Conservation (phyloP, 495 filamentous ascomycete species). For the Penicillium flavigenum region DNA sequence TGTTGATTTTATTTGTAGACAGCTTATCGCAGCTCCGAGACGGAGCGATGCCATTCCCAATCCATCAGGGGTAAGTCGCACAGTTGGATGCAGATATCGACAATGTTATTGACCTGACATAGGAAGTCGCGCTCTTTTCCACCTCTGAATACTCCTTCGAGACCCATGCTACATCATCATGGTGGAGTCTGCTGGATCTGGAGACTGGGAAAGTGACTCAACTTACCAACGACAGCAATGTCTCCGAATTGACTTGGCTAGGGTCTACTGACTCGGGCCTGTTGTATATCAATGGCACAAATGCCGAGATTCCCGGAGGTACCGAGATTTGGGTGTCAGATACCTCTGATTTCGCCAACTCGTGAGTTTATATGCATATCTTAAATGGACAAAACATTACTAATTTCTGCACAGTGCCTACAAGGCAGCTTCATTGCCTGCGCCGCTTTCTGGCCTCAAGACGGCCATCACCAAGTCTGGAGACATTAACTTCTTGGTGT, state of each 20-base stretch:
- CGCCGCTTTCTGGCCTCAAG: constrained; percentile 66
- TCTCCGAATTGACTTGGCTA: constrained; percentile 47
- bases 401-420: constrained; percentile 36
- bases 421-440: constrained; percentile 57
- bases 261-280: constrained; percentile 41
- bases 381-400: not conserved
- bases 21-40: constrained; percentile 38
- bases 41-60: constrained; percentile 39
- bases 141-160: constrained; percentile 49
- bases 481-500: constrained; percentile 59
- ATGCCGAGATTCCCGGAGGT: constrained; percentile 42
- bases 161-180: constrained; percentile 30
- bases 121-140: constrained; percentile 37
- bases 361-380: constrained; percentile 18
- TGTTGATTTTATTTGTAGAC: constrained; percentile 19
- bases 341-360: constrained; percentile 27
- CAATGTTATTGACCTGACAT: constrained; percentile 1
- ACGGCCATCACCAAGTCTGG: constrained; percentile 52
- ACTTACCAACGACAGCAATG: constrained; percentile 43
- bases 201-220: constrained; percentile 36
- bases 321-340: constrained; percentile 45
- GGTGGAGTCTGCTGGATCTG: constrained; percentile 43
- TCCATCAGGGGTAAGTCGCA: constrained; percentile 34
- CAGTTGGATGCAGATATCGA: not conserved
- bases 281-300: constrained; percentile 50